Base-by-base conservation (phyloP, 192 early-diverging fungal genomes). In the Umbelopsis ramanniana region DNA sequence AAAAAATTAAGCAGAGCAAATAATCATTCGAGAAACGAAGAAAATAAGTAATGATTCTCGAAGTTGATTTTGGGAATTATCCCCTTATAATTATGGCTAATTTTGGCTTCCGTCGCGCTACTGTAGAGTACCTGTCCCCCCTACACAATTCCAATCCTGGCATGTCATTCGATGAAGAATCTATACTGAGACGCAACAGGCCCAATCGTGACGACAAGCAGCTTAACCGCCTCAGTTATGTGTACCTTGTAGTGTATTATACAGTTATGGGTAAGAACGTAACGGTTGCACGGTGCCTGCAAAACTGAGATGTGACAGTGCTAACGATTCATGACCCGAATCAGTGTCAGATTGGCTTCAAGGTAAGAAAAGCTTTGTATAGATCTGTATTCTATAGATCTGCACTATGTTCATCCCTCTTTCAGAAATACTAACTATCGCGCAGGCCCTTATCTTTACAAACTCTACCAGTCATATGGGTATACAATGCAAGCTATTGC, bases 371-470 rank as follows among this genome's bases (percentile, higher is more conserved):
- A 43, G 8, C 6, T 43, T 7, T 43, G 6, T 43, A 43, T 43
- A 43, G 8, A 11, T 14, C 23, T 12, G 14, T 14, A 10, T 10
- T 54, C 6, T 15, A 52, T 24, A 29, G n/a, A n/a, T n/a, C n/a
- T n/a, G n/a, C n/a, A n/a, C n/a, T 26, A 24, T 14, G 29, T 1
- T 6, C 29, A 17, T 14, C 2, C 2, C 9, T 37, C 14, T 14
- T 9, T 57, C 26, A 23, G 11, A 8, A 63, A 29, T 63, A 0
- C 14, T n/a, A 37, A 33, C 29, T 3, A 10, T 37, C 7, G 57
- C 26, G n/a, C 33, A 70, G 69, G 78, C n/a, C 86, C 92, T 7
- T 90, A 93, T 69, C 67, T 88, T 12, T 93, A 91, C 69, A 83
- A 84, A 21, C 66, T 93, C 50, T 94, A 94, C 69, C 76, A 82